A percentile compares a stretch with the other conserved stretches of the same genome.
These are phyloP conservation scores for Neonectria punicea DNA, from an alignment of 2,329 filamentous ascomycete species.

Conservation along the genomic window DNA sequence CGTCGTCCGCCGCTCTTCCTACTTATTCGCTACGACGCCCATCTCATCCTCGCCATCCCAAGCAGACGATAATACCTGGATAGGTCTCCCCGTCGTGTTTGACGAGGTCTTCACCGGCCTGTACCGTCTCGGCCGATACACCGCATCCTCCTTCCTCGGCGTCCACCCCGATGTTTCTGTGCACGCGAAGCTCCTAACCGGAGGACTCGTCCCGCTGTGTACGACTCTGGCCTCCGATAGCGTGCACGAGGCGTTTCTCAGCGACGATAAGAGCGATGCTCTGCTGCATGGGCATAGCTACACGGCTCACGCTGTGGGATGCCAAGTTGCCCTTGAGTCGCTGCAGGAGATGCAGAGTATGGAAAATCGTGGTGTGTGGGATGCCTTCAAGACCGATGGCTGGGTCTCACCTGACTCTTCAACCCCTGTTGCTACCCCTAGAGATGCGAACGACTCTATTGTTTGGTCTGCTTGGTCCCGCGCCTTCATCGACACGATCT, in stretches of 20 bases:
- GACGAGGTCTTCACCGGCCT: conserved; percentile 91
- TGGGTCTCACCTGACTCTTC: conserved; percentile 9
- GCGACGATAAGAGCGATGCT: conserved; percentile 79
- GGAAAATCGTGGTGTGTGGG: conserved; percentile 67
- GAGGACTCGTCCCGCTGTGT: conserved; percentile 81
- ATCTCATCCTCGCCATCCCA: conserved; percentile 20
- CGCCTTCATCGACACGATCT: conserved; percentile 68
- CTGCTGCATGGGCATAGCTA: conserved; percentile 88
- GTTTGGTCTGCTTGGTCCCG: conserved; percentile 79
- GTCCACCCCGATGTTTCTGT: conserved; percentile 79
- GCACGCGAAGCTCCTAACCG: conserved; percentile 86
- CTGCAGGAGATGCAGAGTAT: conserved; percentile 69
- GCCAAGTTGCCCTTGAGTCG: conserved; percentile 78
- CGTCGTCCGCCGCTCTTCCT: conserved; percentile 68
- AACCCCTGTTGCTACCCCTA: background rate
- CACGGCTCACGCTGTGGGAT: conserved; percentile 85
- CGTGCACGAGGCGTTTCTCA: conserved; percentile 78
- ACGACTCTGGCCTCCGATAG: conserved; percentile 78
- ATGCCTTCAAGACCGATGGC: conserved; percentile 34
- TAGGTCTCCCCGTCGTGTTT: conserved; percentile 80
- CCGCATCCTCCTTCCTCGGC: conserved; percentile 75
- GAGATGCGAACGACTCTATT: conserved; percentile 28
- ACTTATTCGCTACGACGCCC: conserved; percentile 59
- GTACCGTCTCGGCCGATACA: conserved; percentile 81
- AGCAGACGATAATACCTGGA: conserved; percentile 62